phyloP scores from a whole-genome alignment of 768 basidiomycete species.

The Tricholoma hemisulphureum region DNA sequence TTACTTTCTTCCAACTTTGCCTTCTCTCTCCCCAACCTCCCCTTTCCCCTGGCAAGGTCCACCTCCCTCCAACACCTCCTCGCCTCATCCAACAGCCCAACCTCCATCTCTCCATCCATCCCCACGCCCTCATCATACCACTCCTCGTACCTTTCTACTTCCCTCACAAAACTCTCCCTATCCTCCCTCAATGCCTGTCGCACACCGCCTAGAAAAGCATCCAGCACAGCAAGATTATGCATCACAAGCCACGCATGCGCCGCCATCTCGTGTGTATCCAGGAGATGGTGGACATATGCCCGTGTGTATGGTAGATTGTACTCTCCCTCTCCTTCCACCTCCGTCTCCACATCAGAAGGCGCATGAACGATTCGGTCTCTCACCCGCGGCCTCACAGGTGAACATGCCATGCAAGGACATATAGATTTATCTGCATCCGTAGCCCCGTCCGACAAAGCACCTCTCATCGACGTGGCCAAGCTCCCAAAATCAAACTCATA shows the following conservation, averaged over 20 bases:
- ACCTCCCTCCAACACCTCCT: constrained; percentile 60
- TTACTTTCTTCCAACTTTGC: no score
- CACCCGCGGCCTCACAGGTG: constrained; percentile 37
- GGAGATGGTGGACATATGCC: constrained; percentile 80
- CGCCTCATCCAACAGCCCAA: constrained; percentile 48
- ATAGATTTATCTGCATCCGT: constrained; percentile 14
- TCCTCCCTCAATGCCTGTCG: constrained; percentile 34
- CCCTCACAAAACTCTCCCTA: constrained; percentile 33
- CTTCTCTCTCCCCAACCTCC: constrained; percentile 66
- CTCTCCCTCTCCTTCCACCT: not conserved
- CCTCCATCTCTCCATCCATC: not conserved
- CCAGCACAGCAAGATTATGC: constrained; percentile 74
- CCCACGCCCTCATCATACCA: constrained; percentile 46
- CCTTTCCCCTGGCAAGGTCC: constrained; percentile 71
- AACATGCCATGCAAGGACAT: constrained; percentile 59
- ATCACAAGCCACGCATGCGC: constrained; percentile 71
- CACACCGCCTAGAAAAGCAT: constrained; percentile 61
- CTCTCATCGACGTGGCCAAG: constrained; percentile 44
- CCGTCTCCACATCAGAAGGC: constrained; percentile 15
- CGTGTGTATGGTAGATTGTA: constrained; percentile 40
- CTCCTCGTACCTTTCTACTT: constrained; percentile 49
- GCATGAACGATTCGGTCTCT: constrained; percentile 51
- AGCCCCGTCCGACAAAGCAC: constrained; percentile 6
- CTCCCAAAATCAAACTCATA: constrained; percentile 63
- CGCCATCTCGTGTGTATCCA: constrained; percentile 90